phyloP scores from a whole-genome alignment of 1,284 basidiomycete genomes.

The Schizopora paradoxa region DNA sequence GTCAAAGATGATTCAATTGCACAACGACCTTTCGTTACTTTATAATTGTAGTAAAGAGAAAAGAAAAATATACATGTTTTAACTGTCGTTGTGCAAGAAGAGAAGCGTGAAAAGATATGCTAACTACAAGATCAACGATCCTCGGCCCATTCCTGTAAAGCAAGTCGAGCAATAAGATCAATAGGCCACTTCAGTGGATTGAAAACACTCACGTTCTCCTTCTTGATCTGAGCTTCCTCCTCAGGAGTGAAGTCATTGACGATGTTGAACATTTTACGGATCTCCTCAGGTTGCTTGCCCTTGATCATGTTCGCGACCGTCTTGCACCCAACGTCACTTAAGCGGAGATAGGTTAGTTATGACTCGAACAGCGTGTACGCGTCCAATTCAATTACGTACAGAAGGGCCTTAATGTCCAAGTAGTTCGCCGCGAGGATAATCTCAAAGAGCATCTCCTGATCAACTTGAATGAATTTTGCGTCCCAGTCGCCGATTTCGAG shows the following conservation, averaged over 20 bases:
- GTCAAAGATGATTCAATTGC: too few species aligned
- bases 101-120: slow-evolving; percentile 9
- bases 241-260: slow-evolving; percentile 99
- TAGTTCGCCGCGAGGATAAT: slow-evolving; percentile 99
- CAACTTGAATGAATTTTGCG: slow-evolving; percentile 94
- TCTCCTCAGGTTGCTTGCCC: slow-evolving; percentile 95
- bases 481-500: slow-evolving; percentile 99
- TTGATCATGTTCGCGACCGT: slow-evolving; percentile 99
- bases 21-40: too few species aligned
- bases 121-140: slow-evolving; percentile 54
- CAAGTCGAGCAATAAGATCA: slow-evolving; percentile 18
- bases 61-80: background rate
- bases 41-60: too few species aligned
- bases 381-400: slow-evolving; percentile 51
- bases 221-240: slow-evolving; percentile 99
- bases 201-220: slow-evolving; percentile 82
- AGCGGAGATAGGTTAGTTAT: slow-evolving; percentile 11
- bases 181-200: slow-evolving; percentile 10
- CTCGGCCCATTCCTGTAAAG: slow-evolving; percentile 78
- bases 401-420: slow-evolving; percentile 97
- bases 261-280: slow-evolving; percentile 95
- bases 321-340: slow-evolving; percentile 97
- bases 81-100: background rate
- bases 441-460: slow-evolving; percentile 98
- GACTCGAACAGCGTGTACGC: background rate